These are phyloP conservation scores for Mycena chlorophos DNA, from an alignment of 768 basidiomycete genomes.

Conservation along the genomic window DNA sequence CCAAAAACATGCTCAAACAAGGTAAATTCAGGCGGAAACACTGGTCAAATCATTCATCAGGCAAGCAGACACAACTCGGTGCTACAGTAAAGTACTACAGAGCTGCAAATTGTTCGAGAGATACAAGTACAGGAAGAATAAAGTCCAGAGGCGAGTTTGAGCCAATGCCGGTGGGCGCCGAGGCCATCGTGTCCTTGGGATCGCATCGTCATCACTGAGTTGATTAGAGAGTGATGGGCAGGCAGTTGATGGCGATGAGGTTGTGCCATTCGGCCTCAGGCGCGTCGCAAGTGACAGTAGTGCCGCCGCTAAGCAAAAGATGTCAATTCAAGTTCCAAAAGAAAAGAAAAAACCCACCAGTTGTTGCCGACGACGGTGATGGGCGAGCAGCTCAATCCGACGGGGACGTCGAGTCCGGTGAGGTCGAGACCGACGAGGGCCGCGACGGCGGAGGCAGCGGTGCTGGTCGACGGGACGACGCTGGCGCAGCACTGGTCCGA, in stretches of 20 bases:
- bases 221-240: background rate
- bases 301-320: background rate
- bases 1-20: too few species aligned
- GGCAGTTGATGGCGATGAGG: background rate
- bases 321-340: background rate
- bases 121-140: too few species aligned
- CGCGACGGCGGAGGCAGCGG: background rate
- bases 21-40: too few species aligned
- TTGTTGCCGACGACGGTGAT: conserved; percentile 10
- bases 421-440: conserved; percentile 6
- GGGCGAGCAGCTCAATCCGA: conserved; percentile 8
- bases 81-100: too few species aligned
- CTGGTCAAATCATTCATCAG: too few species aligned
- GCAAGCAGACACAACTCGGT: too few species aligned
- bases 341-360: background rate
- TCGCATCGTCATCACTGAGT: too few species aligned
- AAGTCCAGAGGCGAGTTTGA: too few species aligned
- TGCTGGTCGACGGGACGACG: background rate
- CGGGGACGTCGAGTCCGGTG: conserved; percentile 5
- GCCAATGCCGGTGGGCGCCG: too few species aligned
- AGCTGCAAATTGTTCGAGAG: too few species aligned
- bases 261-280: background rate
- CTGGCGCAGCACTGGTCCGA: background rate
- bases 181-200: too few species aligned
- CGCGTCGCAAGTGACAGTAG: background rate